Evolutionary conservation across 202 grass and related monocot genomes (phyloP).

Genomic region (Zizania palustris): DNA sequence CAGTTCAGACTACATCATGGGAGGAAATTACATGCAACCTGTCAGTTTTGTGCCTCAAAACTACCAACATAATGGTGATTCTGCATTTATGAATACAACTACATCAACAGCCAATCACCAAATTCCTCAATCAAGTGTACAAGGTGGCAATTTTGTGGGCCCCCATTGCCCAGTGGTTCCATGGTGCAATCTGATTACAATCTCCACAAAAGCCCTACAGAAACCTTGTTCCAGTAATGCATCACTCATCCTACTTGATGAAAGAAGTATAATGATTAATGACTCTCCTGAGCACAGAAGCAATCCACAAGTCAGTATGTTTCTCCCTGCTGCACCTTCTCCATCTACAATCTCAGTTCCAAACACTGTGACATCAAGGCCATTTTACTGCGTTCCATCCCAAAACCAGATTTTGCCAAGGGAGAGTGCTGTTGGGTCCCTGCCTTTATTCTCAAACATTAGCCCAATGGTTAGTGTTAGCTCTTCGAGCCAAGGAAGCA

Average conservation of each 20-base stretch:
- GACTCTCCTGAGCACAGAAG: conserved; percentile 56
- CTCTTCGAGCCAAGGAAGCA: conserved; percentile 55
- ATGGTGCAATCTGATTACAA: conserved; percentile 41
- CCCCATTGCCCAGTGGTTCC: conserved; percentile 50
- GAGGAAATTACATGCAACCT: conserved; percentile 39
- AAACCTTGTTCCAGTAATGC: conserved; percentile 44
- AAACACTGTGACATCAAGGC: conserved; percentile 38
- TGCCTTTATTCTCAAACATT: conserved; percentile 46
- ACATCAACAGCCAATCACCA: conserved; percentile 38
- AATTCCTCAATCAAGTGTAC: conserved; percentile 45
- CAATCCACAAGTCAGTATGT: conserved; percentile 46
- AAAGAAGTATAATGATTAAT: conserved; percentile 73
- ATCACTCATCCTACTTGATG: conserved; percentile 50
- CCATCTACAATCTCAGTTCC: conserved; percentile 47
- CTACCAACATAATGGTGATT: conserved; percentile 51
- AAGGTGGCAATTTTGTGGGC: conserved; percentile 44
- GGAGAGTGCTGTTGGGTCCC: conserved; percentile 46
- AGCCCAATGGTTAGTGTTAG: conserved; percentile 50
- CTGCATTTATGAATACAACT: conserved; percentile 52
- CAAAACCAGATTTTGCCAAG: conserved; percentile 53
- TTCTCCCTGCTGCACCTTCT: conserved; percentile 38
- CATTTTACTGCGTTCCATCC: conserved; percentile 66
- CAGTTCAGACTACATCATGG: conserved; percentile 46
- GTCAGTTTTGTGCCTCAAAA: conserved; percentile 55
- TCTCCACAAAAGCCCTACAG: conserved; percentile 47